Base-by-base conservation (phyloP, 2,329 filamentous ascomycete species). In the Fusarium sp. region DNA sequence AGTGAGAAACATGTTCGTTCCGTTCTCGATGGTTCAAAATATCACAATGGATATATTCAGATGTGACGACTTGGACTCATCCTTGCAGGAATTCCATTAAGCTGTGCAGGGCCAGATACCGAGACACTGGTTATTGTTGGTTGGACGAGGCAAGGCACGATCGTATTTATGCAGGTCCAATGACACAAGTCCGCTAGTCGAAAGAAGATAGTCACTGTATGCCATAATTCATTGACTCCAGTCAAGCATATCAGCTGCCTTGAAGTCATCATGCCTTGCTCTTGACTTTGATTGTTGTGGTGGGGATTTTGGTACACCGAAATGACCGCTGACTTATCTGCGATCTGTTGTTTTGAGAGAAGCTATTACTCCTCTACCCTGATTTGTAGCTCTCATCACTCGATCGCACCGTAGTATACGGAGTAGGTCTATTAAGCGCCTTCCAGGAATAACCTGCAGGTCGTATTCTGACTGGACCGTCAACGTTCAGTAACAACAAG, bases 101-200 rank as follows among this genome's bases (percentile, higher is more conserved):
- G 37, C 43, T 50, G 23, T 52, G 23, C 71, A 63, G 56, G 46
- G 38, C 40, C 32, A 28, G 52, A 66, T 66, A 65, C 71, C 52
- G 63, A 74, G 60, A 56, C 47, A 40, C 53, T 63, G 64, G 71
- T 60, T 53, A 30, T 37, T 57, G 49, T 37, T 62, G 64, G 35
- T 71, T 32, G n/a, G 28, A 25, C 33, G 47, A 32, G 43, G 56
- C 47, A 56, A 74, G 64, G 56, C 70, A 56, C 47, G 63, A 73
- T 74, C 58, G 67, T 47, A 33, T 49, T 50, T 32, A 60, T 74
- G 62, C 50, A 50, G 54, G 50, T 56, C 60, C n/a, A 56, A 71
- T 74, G 30, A 35, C 33, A 42, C 21, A 56, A 32, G 25, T 43
- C 33, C 35, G 23, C 40, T 42, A 56, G 43, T 40, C 35, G 32